Evolutionary conservation across 805 yeast genomes (phyloP), one percentile per base, ranked within the genome.

Genomic region (Wickerhamiella vanderwaltii): DNA sequence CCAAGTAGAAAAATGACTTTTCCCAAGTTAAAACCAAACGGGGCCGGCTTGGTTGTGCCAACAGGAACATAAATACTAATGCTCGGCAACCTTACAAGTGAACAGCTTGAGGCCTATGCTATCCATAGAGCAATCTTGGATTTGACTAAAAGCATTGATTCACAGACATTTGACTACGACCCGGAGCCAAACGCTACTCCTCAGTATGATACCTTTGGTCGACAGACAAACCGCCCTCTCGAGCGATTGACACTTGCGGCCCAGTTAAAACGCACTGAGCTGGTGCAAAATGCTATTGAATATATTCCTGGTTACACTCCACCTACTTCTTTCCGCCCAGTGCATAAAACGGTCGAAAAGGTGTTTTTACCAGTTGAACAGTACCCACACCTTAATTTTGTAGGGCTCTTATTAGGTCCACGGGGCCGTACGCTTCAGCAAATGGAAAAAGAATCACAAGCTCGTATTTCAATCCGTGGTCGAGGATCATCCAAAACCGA

Each of bases 351-450:
- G 5, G 68, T 71, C 35, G 95, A 87, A 51, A 91, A 87, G 62
- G 69, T 84, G 39, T 87, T 73, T 57, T 72, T 91, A 11, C 97
- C 97, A 1, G 82, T 75, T 3, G 71, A 76, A 29, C 88, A 84
- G 46, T 79, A 85, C 62, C 96, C 97, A 0, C 88, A 80, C 39
- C 79, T 91, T 51, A 91, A 91, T 61, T 88, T 88, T 56, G 82
- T 91, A 41, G 99, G 99, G 0, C 67, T 81, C 40, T 62, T 91
- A 16, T 61, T 91, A 38, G 99, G 99, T 0, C 98, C 99, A 24
- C 77, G 99, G 66, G 99, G 97, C 18, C 79, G 81, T 52, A 88
- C 95, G 0, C 62, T 88, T 51, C 73, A 82, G 46, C 73, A 75
- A 51, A 63, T 93, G 60, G 94, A 88, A 56, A 77, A 73, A 22